Evolutionary conservation across 1,284 basidiomycete species (phyloP), one percentile per base, ranked within the genome.

Genomic region (Trichosporon coremiiforme): DNA sequence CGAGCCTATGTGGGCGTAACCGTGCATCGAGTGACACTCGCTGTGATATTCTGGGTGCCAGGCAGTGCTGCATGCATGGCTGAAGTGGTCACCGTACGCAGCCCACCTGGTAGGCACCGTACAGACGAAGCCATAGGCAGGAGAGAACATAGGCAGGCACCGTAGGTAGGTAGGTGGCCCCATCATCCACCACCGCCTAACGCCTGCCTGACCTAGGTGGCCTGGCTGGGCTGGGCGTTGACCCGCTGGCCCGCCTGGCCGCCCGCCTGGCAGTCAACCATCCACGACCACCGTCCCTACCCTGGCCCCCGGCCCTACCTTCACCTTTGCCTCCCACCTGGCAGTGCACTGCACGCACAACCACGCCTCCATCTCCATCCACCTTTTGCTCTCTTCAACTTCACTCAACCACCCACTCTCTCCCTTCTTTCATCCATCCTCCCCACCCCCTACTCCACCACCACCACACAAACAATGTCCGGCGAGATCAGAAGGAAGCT

Each of bases 401-500:
- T 22, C 38, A 63, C 66, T 25, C 31, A 31, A 47, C 60, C n/a
- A 66, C 12, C 66, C 65, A 53, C 33, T n/a, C 29, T 53, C 64
- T 33, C 29, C n/a, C n/a, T 41, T 45, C 60, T 38, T 50, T 17
- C 65, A 57, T 22, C 31, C 60, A 22, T 33, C 66, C 29, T 41
- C 53, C 15, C 38, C 20, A 9, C 50, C 64, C 33, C 41, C 57
- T 12, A 31, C 53, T 13, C 64, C 64, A 62, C 31, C 68, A 69
- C 55, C 57, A 55, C 12, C 41, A n/a, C 65, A 2, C 29, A 68
- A 66, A 69, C 41, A n/a, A 82, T 82, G 81, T 79, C 81, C 60
- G 79, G 79, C 64, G 83, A 84, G 74, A 84, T 84, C 76, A 82
- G 83, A 73, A 77, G 83, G 68, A 84, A 84, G 75, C 78, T 84